Evolutionary conservation across 441 rosid species (phyloP).

Genomic region (Pelargonium citronellum): DNA sequence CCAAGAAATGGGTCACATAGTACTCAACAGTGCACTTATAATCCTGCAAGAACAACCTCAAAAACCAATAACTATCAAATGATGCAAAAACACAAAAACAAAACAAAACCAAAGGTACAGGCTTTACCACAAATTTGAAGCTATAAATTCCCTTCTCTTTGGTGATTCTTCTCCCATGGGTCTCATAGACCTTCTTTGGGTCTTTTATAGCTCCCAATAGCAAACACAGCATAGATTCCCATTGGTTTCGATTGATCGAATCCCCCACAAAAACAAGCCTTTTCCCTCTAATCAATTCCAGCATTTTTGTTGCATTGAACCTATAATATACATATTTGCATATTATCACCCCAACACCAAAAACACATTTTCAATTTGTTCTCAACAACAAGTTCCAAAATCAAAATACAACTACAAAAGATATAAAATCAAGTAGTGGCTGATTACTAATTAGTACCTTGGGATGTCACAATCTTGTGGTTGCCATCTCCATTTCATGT

Average conservation of each 20-base stretch:
- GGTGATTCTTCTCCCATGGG: slow-evolving; percentile 69
- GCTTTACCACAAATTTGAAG: slow-evolving; percentile 69
- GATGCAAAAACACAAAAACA: not conserved
- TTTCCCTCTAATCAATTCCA: slow-evolving; percentile 72
- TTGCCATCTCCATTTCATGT: slow-evolving; percentile 87
- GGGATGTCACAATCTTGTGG: slow-evolving; percentile 65
- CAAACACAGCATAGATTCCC: slow-evolving; percentile 93
- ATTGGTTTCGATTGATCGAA: slow-evolving; percentile 88
- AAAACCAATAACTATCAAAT: not conserved
- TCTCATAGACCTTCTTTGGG: slow-evolving; percentile 76
- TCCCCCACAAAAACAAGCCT: slow-evolving; percentile 93
- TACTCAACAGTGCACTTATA: slow-evolving; percentile 76
- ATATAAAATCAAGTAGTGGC: not conserved
- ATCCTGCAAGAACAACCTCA: slow-evolving; percentile 44
- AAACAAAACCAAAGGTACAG: not conserved
- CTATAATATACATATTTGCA: no score
- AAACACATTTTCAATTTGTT: not conserved
- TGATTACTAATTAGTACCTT: slow-evolving; percentile 35
- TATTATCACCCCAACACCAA: slow-evolving; percentile 17
- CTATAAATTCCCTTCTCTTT: slow-evolving; percentile 80
- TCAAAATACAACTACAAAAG: not conserved
- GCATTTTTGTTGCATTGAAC: slow-evolving; percentile 72
- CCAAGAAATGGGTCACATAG: slow-evolving; percentile 59
- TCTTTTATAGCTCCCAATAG: slow-evolving; percentile 63
- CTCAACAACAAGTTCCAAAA: no score